Evolutionary conservation across 2,329 filamentous ascomycete species (phyloP).

Genomic region (Fusarium cyanostomum): DNA sequence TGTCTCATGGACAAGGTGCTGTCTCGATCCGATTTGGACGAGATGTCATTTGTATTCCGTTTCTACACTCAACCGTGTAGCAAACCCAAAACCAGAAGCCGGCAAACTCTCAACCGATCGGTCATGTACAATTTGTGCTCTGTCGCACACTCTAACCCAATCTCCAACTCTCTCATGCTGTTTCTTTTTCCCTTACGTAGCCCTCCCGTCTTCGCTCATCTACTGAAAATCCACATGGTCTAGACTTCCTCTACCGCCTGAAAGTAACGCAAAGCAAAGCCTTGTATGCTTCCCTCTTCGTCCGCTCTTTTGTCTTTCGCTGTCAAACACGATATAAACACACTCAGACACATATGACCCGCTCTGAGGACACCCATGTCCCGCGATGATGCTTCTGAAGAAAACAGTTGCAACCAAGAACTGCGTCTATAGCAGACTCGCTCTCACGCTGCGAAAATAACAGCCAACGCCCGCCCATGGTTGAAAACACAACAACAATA

Average conservation of each 20-base stretch:
- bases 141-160: slow-evolving; percentile 2
- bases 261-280: slow-evolving; percentile 1
- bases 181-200: slow-evolving; percentile 15
- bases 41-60: slow-evolving; percentile 21
- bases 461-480: slow-evolving; percentile 31
- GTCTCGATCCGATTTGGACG: slow-evolving; percentile 2
- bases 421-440: slow-evolving; percentile 7
- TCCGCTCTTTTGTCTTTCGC: slow-evolving; percentile 3
- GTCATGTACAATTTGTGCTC: neutral
- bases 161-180: neutral
- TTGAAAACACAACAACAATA: slow-evolving; percentile 12
- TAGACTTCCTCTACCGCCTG: slow-evolving; percentile 13
- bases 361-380: slow-evolving; percentile 24
- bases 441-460: slow-evolving; percentile 8
- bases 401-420: slow-evolving; percentile 4
- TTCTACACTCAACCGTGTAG: slow-evolving; percentile 6
- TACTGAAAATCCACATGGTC: slow-evolving; percentile 16
- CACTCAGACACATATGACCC: neutral
- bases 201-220: slow-evolving; percentile 8
- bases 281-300: slow-evolving; percentile 2
- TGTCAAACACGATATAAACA: neutral
- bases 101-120: slow-evolving; percentile 6
- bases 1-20: neutral
- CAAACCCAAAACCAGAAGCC: neutral
- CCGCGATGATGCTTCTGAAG: slow-evolving; percentile 24